These are phyloP conservation scores for Ophiosphaerella herpotricha DNA, from an alignment of 2,329 filamentous ascomycete genomes.

Conservation along the genomic window DNA sequence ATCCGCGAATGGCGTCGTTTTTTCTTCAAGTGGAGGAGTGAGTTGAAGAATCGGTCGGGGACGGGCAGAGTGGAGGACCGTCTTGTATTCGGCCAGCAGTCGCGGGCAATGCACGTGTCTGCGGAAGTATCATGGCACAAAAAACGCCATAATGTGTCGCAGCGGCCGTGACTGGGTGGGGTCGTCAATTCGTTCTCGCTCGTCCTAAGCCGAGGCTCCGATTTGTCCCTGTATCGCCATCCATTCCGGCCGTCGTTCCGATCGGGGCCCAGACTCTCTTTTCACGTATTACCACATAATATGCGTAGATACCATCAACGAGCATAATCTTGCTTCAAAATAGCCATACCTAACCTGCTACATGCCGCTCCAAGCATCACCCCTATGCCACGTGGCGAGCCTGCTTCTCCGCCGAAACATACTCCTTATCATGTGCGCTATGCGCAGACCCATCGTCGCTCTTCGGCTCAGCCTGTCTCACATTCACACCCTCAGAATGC, in stretches of 20 bases:
- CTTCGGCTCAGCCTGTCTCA: slow-evolving; percentile 20
- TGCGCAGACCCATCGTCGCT: slow-evolving; percentile 33
- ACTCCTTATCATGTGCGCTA: slow-evolving; percentile 27
- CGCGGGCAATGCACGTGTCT: too few relatives aligned
- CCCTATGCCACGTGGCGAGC: slow-evolving; percentile 22
- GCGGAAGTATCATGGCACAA: background rate
- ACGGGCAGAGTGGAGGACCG: too few relatives aligned
- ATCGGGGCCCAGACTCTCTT: background rate
- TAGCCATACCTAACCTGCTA: too few relatives aligned
- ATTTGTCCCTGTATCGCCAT: slow-evolving; percentile 14
- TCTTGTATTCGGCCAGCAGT: too few relatives aligned
- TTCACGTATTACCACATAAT: background rate
- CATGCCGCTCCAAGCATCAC: too few relatives aligned
- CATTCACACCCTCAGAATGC: slow-evolving; percentile 28
- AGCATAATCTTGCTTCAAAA: too few relatives aligned
- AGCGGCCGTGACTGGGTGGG: slow-evolving; percentile 6
- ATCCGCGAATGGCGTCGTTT: slow-evolving; percentile 7
- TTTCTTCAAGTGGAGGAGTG: too few relatives aligned
- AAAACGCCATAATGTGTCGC: slow-evolving; percentile 6
- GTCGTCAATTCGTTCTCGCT: background rate
- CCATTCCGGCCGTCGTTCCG: background rate
- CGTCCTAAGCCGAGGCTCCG: slow-evolving; percentile 2
- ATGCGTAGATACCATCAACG: too few relatives aligned
- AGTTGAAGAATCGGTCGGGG: too few relatives aligned
- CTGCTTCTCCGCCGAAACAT: slow-evolving; percentile 25